Evolutionary conservation across 805 yeast genomes (phyloP), one percentile per base, ranked within the genome.

Genomic region (Isabelozyma pseudorhagii): DNA sequence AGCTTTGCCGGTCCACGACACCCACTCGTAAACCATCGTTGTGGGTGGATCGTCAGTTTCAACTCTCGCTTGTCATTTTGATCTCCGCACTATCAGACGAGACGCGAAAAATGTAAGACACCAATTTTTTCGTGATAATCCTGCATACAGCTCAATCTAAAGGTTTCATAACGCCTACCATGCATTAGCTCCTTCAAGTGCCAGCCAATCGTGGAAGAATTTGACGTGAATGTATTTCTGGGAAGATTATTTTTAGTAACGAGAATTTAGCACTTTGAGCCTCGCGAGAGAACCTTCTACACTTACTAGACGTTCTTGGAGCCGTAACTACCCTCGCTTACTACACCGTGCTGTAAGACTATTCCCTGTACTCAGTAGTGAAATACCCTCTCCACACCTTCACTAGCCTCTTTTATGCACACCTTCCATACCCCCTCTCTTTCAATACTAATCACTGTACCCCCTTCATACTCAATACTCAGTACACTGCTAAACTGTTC

Each of bases 31-130:
- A 31, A 31, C n/a, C 36, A 10, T 1, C 36, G 3, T 9, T 4
- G 9, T 9, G 36, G 10, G 36, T 13, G 4, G n/a, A 31, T 31
- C 36, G 36, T 31, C 36, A 31, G 17, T n/a, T 13, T 8, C 21
- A 21, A 6, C 25, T 21, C 25, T 6, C 25, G 29, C 9, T 21
- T 13, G n/a, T 11, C 29, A 44, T 10, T 15, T 31, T 46, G 45
- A 43, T 41, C 34, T 14, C 29, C 28, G 41, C 47, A 46, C 48
- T 43, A 36, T 42, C 36, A 36, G 36, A 44, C 42, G 46, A 45
- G 39, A 17, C 27, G 42, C 34, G 47, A 44, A 49, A 41, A 27
- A 28, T 7, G 45, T 38, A 2, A 34, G 27, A 38, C 34, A 27
- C 34, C 36, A 31, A 31, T 5, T 8, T 31, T 31, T 31, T 31